Percentiles rank a stretch among this genome's conserved stretches.
These are phyloP conservation scores for Botryotinia convoluta DNA, from an alignment of 2,329 filamentous ascomycete genomes.

Conservation along the genomic window DNA sequence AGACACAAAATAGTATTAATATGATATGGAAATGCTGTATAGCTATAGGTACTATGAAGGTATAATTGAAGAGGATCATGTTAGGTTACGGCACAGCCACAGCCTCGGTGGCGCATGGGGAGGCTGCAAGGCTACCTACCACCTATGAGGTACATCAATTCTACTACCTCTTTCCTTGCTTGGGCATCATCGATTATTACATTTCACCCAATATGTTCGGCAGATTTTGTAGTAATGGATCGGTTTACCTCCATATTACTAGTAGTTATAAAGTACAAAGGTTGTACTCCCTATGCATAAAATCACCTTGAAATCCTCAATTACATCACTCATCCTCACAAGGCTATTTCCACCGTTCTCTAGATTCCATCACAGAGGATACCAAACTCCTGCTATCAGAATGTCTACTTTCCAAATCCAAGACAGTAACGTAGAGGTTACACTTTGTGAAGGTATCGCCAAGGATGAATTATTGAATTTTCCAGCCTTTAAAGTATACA, in stretches of 20 bases:
- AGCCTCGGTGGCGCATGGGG: background rate
- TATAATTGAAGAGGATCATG: background rate
- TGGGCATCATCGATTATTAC: background rate
- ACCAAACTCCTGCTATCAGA: background rate
- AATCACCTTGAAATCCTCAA: background rate
- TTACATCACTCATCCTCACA: slow-evolving; percentile 8
- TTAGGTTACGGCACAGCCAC: background rate
- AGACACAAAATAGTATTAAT: background rate
- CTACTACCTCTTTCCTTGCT: background rate
- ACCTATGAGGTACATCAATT: background rate
- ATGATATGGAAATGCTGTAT: background rate
- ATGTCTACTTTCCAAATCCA: slow-evolving; percentile 45
- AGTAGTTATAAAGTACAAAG: background rate
- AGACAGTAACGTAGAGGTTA: slow-evolving; percentile 42
- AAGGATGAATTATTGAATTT: slow-evolving; percentile 47
- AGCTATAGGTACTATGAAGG: background rate
- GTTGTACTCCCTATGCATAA: slow-evolving; percentile 6
- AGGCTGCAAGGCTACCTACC: slow-evolving; percentile 1
- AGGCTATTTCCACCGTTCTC: background rate
- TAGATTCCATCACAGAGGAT: background rate
- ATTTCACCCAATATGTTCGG: background rate
- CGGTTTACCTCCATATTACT: background rate
- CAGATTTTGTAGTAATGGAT: background rate
- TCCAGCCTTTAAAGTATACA: slow-evolving; percentile 47
- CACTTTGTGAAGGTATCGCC: slow-evolving; percentile 46